Evolutionary conservation across 1,139 yeast genomes (phyloP).

Genomic region (Candida albicans): DNA sequence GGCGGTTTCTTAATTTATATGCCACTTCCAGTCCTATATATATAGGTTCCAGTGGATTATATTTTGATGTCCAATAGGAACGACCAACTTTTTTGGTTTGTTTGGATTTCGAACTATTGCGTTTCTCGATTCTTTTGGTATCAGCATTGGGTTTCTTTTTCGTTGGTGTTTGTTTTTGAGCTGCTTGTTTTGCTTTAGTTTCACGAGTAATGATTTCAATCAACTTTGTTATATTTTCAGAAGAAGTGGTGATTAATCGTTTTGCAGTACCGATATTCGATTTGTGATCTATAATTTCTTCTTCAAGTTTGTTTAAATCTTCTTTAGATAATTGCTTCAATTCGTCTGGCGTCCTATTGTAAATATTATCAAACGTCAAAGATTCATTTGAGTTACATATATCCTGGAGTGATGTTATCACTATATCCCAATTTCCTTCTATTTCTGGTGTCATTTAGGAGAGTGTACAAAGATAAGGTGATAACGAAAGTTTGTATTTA

Average conservation of each 20-base stretch:
- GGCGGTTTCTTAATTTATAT: constrained; percentile 68
- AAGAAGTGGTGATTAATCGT: constrained; percentile 45
- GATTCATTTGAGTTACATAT: constrained; percentile 62
- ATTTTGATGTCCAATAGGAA: constrained; percentile 43
- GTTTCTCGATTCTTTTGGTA: background rate
- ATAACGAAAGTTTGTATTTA: background rate
- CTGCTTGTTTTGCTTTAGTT: constrained; percentile 10
- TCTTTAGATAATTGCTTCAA: constrained; percentile 16
- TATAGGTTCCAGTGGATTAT: constrained; percentile 63
- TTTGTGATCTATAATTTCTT: constrained; percentile 50
- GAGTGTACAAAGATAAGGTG: background rate
- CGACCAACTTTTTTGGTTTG: constrained; percentile 36
- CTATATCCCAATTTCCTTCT: constrained; percentile 68
- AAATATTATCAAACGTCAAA: constrained; percentile 49
- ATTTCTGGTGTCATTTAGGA: constrained; percentile 25
- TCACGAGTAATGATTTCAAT: constrained; percentile 20
- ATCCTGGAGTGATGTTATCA: constrained; percentile 65
- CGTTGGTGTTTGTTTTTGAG: constrained; percentile 6
- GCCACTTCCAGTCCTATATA: constrained; percentile 83
- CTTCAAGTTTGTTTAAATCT: constrained; percentile 41
- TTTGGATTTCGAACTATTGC: constrained; percentile 4
- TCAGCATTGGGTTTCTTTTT: constrained; percentile 7
- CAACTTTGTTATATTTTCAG: constrained; percentile 36
- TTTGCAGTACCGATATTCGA: constrained; percentile 58
- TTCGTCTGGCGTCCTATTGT: constrained; percentile 23